Percentiles rank a stretch among this genome's conserved stretches.
Evolutionary conservation across 2,329 filamentous ascomycete genomes (phyloP).

Genomic region (Sclerotinia minor): DNA sequence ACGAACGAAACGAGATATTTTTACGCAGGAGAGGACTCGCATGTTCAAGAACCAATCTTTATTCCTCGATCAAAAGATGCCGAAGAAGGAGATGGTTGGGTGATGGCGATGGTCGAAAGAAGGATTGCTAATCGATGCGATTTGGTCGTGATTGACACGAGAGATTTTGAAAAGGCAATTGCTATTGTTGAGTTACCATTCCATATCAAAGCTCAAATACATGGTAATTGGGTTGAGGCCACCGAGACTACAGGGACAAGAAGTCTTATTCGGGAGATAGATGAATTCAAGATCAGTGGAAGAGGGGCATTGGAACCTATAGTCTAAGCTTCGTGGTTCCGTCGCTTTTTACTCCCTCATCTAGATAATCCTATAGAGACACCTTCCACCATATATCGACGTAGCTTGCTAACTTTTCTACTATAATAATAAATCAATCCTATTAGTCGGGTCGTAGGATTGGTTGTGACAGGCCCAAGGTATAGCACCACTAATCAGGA

Average conservation of each 20-base stretch:
- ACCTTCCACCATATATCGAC: neutral
- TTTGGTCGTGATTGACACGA: slow-evolving; percentile 43
- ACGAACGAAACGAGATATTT: slow-evolving; percentile 39
- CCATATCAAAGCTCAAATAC: slow-evolving; percentile 29
- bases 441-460: neutral
- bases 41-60: slow-evolving; percentile 56
- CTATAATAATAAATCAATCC: neutral
- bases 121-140: slow-evolving; percentile 43
- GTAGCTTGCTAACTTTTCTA: neutral
- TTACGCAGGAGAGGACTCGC: slow-evolving; percentile 44
- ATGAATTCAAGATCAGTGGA: neutral
- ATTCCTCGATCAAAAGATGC: slow-evolving; percentile 46
- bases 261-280: slow-evolving; percentile 11
- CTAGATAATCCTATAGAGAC: neutral
- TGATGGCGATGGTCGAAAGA: slow-evolving; percentile 38
- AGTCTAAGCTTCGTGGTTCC: neutral
- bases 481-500: neutral
- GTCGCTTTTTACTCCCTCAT: neutral
- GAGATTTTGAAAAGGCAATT: slow-evolving; percentile 40
- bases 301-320: neutral
- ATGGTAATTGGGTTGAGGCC: slow-evolving; percentile 40
- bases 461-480: neutral
- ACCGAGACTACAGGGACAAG: neutral
- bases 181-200: slow-evolving; percentile 41
- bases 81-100: slow-evolving; percentile 40